Conservation (phyloP, 2,329 filamentous ascomycete genomes). For the Aspergillus fischeri region DNA sequence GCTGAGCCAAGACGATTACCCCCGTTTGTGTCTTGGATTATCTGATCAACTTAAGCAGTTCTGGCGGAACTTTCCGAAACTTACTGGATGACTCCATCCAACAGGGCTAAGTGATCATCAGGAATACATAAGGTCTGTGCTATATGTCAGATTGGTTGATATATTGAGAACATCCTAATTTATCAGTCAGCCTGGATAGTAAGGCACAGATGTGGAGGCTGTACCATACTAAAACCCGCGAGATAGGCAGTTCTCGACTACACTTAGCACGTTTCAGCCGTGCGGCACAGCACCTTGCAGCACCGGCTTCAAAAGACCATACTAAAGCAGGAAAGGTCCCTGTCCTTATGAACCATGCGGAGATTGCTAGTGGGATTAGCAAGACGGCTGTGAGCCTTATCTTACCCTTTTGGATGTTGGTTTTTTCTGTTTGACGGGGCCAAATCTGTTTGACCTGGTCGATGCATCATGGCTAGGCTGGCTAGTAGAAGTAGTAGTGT, state of each 20-base stretch:
- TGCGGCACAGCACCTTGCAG: not conserved
- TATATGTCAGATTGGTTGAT: not conserved
- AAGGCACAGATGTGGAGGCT: not conserved
- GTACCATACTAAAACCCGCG: not conserved
- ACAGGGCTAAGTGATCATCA: not conserved
- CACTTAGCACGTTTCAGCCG: not conserved
- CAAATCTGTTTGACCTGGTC: not conserved
- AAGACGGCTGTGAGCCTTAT: not conserved
- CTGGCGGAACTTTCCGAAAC: not conserved
- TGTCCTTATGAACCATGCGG: not conserved
- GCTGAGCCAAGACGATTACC: not conserved
- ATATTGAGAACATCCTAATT: not conserved
- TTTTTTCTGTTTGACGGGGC: not conserved
- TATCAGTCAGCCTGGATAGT: not conserved
- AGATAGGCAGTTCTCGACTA: not conserved
- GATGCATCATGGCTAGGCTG: not conserved
- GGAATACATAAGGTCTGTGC: not conserved
- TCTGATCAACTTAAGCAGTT: not conserved
- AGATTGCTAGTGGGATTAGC: not conserved
- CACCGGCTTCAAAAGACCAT: not conserved
- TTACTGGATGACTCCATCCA: not conserved
- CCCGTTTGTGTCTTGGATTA: not conserved
- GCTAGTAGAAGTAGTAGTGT: not conserved
- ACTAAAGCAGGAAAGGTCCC: not conserved
- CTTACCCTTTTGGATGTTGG: not conserved